Evolutionary conservation across 148 eudicot genomes (phyloP).

Genomic region (Rhododendron kiyosumense): DNA sequence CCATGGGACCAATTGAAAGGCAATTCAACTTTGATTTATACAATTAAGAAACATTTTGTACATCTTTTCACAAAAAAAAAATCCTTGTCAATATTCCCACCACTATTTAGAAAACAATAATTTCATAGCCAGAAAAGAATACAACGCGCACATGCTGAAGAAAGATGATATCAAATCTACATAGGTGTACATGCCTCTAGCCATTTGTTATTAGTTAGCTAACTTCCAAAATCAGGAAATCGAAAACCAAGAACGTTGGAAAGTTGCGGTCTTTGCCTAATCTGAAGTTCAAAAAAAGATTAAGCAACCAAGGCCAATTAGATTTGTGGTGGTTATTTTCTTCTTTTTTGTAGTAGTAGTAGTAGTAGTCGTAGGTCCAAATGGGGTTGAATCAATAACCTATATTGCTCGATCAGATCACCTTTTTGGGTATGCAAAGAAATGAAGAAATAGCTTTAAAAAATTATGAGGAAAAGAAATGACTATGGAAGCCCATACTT

Average conservation of each 20-base stretch:
- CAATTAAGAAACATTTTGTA: neutral
- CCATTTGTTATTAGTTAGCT: neutral
- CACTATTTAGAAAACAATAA: neutral
- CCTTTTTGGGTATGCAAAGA: too few relatives aligned
- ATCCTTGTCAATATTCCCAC: neutral
- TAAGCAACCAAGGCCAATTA: neutral
- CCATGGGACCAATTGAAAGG: neutral
- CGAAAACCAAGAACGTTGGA: neutral
- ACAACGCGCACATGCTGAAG: neutral
- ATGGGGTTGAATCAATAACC: too few relatives aligned
- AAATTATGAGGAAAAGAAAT: too few relatives aligned
- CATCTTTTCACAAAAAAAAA: neutral
- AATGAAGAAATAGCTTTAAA: too few relatives aligned
- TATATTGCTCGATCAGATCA: too few relatives aligned
- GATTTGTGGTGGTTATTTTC: too few relatives aligned
- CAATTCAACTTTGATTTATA: neutral
- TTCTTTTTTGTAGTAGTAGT: too few relatives aligned
- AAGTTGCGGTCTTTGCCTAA: neutral
- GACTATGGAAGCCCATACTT: too few relatives aligned
- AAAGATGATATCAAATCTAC: neutral
- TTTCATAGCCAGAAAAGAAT: neutral
- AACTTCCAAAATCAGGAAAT: neutral
- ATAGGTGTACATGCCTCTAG: neutral
- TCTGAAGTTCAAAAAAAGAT: neutral
- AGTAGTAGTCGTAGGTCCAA: too few relatives aligned